Base-by-base conservation (phyloP, 768 basidiomycete species). In the Pleurotus salmoneostramineus region DNA sequence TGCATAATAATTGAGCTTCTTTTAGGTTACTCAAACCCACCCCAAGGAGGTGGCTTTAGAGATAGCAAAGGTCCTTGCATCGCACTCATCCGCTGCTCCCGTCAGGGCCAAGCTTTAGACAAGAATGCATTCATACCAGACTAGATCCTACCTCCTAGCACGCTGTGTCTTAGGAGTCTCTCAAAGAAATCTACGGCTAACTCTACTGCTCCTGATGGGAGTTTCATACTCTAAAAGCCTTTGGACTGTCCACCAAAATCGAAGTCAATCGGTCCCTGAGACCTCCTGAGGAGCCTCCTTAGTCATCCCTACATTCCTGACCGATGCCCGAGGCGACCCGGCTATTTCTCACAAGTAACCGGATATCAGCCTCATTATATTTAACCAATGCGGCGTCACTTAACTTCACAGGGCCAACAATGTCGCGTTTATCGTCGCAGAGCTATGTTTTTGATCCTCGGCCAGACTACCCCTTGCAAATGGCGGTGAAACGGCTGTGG, bases 401-500 rank as follows among this genome's bases (percentile, higher is more conserved):
- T 27, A 27, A 1, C 21, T 3, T 3, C 21, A 27, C 21, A 27
- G 21, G 3, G 3, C 21, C 21, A 27, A 63, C n/a, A 36, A 63
- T 63, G 62, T 7, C 58, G 10, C 35, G 50, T 7, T 57, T 65
- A 8, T 46, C 61, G 21, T 62, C 65, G 4, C 35, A 73, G 55
- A 69, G 68, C 27, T 83, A 76, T 60, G 64, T 74, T 27, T 82
- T 83, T 57, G 83, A 85, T 63, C 78, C 82, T 12, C 76, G 82
- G 2, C 83, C 83, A 0, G 66, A 72, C 27, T 82, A 76, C 57
- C 81, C 82, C 0, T 67, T 83, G 3, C 65, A 81, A 2, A 63
- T 79, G 6, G 75, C 77, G 12, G 79, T 74, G 3, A 83, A 81
- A 57, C 78, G 79, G 5, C 84, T 82, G 64, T 78, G 75, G 77